Base-by-base conservation (phyloP, 208 protist species). In the Leishmania turanica region DNA sequence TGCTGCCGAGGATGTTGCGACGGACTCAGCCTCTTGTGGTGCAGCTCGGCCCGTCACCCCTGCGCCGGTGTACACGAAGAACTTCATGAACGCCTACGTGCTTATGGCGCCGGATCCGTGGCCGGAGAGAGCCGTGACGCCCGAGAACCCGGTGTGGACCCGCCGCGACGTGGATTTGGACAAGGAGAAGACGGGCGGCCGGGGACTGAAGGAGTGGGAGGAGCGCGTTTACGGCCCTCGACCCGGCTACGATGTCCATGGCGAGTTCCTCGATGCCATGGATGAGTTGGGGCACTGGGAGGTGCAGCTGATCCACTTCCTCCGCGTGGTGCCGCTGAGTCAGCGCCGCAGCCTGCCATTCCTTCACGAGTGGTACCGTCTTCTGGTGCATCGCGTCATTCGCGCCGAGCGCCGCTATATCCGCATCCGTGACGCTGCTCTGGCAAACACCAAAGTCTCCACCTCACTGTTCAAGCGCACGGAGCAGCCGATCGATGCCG, bases 241-340 rank as follows among this genome's bases (percentile, higher is more conserved):
- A 0, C 84, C 88, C 11, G 90, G 87, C 31, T 91, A 88, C 84
- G 89, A 95, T 80, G 54, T 88, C 27, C 27, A 70, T 56, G 90
- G 89, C 17, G 94, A 97, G 82, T 93, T 97, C 60, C 54, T 88
- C 27, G 94, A 97, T 77, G 87, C 94, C 27, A 88, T 93, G 78
- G 94, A 97, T 40, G 94, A 97, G 83, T 78, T 97, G 34, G 89
- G 88, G 40, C 80, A 95, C 80, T 97, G 94, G 92, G 92, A 95
- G 79, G 81, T 73, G 70, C 68, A 83, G 47, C 85, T 96, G 78
- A 78, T 97, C 15, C 53, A 77, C 21, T 97, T 96, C 82, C 68
- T 97, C 47, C 88, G 92, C 4, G 86, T 71, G 27, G 90, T 85
- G 15, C 92, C 94, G 1, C 82, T 96, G 34, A 80, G 83, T 42